Percentiles rank a stretch among this genome's conserved stretches.
phyloP scores from a whole-genome alignment of 306 rosid species.

The Corylus avellana region DNA sequence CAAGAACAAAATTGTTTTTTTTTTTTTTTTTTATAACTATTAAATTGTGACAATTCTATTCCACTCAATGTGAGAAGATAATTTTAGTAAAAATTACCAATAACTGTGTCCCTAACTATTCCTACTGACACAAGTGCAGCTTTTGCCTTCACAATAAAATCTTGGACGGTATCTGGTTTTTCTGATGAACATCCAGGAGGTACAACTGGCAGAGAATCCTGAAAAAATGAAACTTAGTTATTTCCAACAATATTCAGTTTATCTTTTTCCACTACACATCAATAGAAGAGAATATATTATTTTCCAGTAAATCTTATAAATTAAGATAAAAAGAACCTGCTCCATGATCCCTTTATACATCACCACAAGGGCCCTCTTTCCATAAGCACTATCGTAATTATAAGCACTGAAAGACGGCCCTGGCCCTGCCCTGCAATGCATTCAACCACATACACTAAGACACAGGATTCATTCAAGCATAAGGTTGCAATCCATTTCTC shows the following conservation, averaged over 20 bases:
- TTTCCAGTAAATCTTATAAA: not conserved
- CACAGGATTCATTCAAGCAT: conserved; percentile 21
- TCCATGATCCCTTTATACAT: conserved; percentile 96
- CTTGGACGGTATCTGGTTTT: conserved; percentile 66
- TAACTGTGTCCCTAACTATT: conserved; percentile 72
- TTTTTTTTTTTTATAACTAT: not conserved
- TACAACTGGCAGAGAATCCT: conserved; percentile 86
- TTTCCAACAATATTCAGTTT: conserved; percentile 20
- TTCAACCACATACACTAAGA: conserved; percentile 32
- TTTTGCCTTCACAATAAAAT: conserved; percentile 73
- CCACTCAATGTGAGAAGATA: not conserved
- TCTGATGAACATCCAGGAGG: conserved; percentile 94
- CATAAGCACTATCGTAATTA: conserved; percentile 92
- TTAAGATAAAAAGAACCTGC: conserved; percentile 58
- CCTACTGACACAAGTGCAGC: conserved; percentile 94
- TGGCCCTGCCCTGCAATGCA: conserved; percentile 85
- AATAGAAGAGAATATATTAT: conserved; percentile 9
- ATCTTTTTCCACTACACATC: conserved; percentile 14
- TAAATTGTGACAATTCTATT: not conserved
- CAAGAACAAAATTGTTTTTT: too few relatives aligned
- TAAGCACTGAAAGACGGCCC: conserved; percentile 68
- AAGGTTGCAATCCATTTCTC: conserved; percentile 29
- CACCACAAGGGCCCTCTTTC: conserved; percentile 79
- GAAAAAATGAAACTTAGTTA: conserved; percentile 40
- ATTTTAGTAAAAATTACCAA: conserved; percentile 46